Evolutionary conservation across 352 stramenopile genomes (phyloP).

Genomic region (Globisporangium alternatum): DNA sequence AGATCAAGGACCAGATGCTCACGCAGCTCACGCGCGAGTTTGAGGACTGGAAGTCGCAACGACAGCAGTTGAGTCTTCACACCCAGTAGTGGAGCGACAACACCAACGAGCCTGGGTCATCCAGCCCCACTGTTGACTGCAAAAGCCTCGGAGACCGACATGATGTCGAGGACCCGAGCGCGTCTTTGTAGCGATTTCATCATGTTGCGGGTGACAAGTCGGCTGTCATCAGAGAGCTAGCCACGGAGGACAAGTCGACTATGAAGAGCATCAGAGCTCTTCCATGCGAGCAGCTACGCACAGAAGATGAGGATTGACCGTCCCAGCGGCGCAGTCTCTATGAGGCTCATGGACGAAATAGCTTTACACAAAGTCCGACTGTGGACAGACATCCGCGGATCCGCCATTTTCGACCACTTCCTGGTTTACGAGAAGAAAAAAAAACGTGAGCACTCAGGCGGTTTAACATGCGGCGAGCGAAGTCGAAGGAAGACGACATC

Average conservation of each 20-base stretch:
- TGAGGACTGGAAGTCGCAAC: conserved; percentile 39
- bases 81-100: neutral
- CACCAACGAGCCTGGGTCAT: neutral
- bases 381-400: neutral
- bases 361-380: neutral
- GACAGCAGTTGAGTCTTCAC: neutral
- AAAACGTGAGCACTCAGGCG: neutral
- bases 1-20: conserved; percentile 68
- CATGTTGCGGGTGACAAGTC: neutral
- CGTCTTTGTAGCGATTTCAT: neutral
- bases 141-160: neutral
- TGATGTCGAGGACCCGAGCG: neutral
- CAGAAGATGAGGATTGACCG: neutral
- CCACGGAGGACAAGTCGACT: neutral
- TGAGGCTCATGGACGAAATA: neutral
- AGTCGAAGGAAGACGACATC: neutral
- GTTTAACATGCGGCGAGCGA: neutral
- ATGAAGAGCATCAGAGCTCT: neutral
- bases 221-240: too few relatives aligned
- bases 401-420: neutral
- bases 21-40: conserved; percentile 51
- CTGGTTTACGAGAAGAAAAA: neutral
- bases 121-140: too few relatives aligned
- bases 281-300: neutral
- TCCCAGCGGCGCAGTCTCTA: neutral